These are phyloP conservation scores for Besnoitia besnoiti DNA, from an alignment of 169 alveolate genomes.

Conservation along the genomic window DNA sequence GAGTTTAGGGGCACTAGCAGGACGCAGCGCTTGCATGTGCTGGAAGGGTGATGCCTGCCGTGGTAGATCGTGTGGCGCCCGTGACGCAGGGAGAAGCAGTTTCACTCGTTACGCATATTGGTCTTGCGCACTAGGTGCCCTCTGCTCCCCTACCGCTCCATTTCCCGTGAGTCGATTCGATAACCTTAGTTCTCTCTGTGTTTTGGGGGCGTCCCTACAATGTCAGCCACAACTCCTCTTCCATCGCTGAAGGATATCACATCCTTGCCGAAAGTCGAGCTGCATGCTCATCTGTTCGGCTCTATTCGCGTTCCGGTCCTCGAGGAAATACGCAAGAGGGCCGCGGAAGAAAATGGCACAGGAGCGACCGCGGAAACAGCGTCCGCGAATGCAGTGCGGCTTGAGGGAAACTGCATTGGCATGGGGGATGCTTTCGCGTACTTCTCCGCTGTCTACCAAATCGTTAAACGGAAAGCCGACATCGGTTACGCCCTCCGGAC, in stretches of 20 bases:
- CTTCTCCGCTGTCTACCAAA: not conserved
- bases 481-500: constrained; percentile 21
- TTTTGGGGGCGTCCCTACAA: not conserved
- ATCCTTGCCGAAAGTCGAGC: constrained; percentile 22
- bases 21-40: too few relatives aligned
- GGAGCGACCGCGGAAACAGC: not conserved
- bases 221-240: not conserved
- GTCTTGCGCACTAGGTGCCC: too few relatives aligned
- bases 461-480: not conserved
- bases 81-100: too few relatives aligned
- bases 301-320: constrained; percentile 25
- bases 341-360: not conserved
- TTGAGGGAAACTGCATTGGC: constrained; percentile 27
- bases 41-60: too few relatives aligned
- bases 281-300: constrained; percentile 50
- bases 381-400: not conserved
- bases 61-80: too few relatives aligned
- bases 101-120: too few relatives aligned
- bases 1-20: too few relatives aligned
- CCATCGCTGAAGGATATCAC: not conserved
- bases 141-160: too few relatives aligned
- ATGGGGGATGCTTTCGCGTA: constrained; percentile 27
- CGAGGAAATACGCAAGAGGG: not conserved
- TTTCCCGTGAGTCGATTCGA: too few relatives aligned
- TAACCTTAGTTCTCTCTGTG: too few relatives aligned